Evolutionary conservation across 106 monocot genomes (phyloP).

Genomic region (Dioscorea alata): DNA sequence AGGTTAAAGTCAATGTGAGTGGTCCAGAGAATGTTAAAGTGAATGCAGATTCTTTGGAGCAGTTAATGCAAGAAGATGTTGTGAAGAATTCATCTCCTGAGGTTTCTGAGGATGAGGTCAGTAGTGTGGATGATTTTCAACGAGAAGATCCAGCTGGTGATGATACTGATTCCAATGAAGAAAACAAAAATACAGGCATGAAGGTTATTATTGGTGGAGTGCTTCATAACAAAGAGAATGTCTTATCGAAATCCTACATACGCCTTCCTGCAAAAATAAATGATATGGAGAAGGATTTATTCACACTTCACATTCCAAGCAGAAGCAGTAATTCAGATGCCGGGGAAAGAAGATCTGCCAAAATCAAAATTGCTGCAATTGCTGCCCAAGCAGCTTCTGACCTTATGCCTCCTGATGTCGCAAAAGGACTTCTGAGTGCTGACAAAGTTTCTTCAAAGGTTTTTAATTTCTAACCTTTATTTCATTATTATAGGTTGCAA

Average conservation of each 20-base stretch:
- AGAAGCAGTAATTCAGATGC: conserved; percentile 32
- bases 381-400: conserved; percentile 68
- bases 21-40: conserved; percentile 54
- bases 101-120: conserved; percentile 31
- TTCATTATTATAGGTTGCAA: no score
- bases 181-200: conserved; percentile 20
- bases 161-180: conserved; percentile 30
- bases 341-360: conserved; percentile 40
- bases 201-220: conserved; percentile 81
- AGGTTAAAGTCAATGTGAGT: conserved; percentile 61
- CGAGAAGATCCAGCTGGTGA: conserved; percentile 28
- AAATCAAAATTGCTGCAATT: conserved; percentile 62
- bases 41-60: conserved; percentile 44
- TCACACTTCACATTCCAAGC: conserved; percentile 52
- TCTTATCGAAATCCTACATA: conserved; percentile 40
- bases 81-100: conserved; percentile 30
- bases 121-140: conserved; percentile 31
- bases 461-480: no score
- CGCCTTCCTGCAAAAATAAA: conserved; percentile 70
- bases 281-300: conserved; percentile 48
- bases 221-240: conserved; percentile 77
- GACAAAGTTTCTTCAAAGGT: conserved; percentile 61
- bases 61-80: conserved; percentile 51
- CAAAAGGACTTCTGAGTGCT: conserved; percentile 51
- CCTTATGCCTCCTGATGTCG: conserved; percentile 86